Conservation (phyloP, 306 rosid species). For the Cucumis melo region DNA sequence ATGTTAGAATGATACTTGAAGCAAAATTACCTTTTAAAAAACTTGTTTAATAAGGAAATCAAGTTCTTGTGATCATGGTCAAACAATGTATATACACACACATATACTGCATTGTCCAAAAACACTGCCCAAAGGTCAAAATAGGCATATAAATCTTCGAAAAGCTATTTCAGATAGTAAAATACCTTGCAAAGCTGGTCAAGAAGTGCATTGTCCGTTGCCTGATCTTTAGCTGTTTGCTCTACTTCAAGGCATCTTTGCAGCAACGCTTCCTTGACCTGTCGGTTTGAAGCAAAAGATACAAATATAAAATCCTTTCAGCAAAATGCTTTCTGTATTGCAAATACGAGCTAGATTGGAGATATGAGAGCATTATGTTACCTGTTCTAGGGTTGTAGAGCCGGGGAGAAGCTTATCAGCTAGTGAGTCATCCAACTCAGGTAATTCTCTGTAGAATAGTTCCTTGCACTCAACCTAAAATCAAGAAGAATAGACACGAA, state of each 20-base stretch:
- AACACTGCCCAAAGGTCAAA: neutral
- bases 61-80: neutral
- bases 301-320: neutral
- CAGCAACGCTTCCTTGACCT: slow-evolving; percentile 67
- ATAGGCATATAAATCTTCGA: neutral
- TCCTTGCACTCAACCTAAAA: slow-evolving; percentile 89
- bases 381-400: slow-evolving; percentile 70
- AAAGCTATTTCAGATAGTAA: slow-evolving; percentile 8
- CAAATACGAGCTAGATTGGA: neutral
- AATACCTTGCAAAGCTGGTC: slow-evolving; percentile 67
- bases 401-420: slow-evolving; percentile 79
- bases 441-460: slow-evolving; percentile 86
- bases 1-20: neutral
- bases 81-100: neutral
- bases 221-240: slow-evolving; percentile 87
- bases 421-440: slow-evolving; percentile 64
- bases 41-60: neutral
- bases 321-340: neutral
- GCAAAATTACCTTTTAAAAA: neutral
- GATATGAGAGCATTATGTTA: slow-evolving; percentile 10
- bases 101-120: neutral
- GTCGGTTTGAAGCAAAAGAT: slow-evolving; percentile 14
- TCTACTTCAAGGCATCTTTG: slow-evolving; percentile 65
- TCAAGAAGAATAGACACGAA: slow-evolving; percentile 8
- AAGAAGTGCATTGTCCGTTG: slow-evolving; percentile 79